Conservation (phyloP, 139 green algal species). For the Coelastrella sp. region DNA sequence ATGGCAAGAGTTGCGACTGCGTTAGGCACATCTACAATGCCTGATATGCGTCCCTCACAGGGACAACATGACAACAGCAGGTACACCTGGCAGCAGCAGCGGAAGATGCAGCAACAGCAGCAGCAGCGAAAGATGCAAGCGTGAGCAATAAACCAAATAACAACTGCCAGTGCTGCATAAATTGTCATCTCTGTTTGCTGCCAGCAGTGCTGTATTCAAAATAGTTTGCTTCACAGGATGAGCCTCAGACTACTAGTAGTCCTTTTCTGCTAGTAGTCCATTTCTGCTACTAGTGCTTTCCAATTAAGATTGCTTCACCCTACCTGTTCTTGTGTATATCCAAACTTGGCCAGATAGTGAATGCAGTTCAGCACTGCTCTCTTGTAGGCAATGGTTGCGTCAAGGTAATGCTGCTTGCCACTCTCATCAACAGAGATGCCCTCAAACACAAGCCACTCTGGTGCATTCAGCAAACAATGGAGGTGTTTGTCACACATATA, state of each 20-base stretch:
- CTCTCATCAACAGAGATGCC: slow-evolving; percentile 75
- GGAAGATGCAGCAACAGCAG: slow-evolving; percentile 3
- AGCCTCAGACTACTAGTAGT: no score
- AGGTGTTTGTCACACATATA: no score
- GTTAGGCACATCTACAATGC: slow-evolving; percentile 85
- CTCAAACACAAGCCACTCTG: slow-evolving; percentile 86
- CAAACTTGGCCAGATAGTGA: slow-evolving; percentile 83
- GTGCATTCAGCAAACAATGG: no score
- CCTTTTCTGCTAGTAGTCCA: no score
- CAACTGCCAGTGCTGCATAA: no score
- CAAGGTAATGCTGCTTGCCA: slow-evolving; percentile 83
- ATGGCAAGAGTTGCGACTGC: slow-evolving; percentile 65
- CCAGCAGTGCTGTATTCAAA: no score
- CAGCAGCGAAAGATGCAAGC: not conserved
- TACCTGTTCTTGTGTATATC: slow-evolving; percentile 75
- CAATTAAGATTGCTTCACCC: not conserved
- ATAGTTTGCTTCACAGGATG: no score
- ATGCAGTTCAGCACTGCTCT: slow-evolving; percentile 82
- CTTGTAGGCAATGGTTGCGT: slow-evolving; percentile 83
- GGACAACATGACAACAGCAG: slow-evolving; percentile 84
- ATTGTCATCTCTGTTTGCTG: no score
- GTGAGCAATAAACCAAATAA: not conserved
- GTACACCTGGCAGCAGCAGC: slow-evolving; percentile 71
- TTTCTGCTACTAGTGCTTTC: no score
- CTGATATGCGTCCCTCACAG: slow-evolving; percentile 77